These are phyloP conservation scores for Colletotrichum brevisporum DNA, from an alignment of 2,329 filamentous ascomycete species.

Conservation along the genomic window DNA sequence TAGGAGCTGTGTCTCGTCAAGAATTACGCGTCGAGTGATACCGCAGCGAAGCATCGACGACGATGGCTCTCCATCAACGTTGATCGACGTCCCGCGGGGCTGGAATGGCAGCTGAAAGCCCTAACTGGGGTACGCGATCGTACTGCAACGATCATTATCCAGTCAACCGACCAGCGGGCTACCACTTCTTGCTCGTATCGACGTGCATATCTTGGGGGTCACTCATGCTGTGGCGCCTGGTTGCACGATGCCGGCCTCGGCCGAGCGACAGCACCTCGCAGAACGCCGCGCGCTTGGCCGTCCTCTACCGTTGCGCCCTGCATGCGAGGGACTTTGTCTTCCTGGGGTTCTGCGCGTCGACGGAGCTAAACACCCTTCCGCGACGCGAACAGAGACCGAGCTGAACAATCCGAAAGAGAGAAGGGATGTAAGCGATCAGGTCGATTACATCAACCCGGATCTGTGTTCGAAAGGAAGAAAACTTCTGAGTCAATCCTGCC, in stretches of 20 bases:
- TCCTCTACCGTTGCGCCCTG: slow-evolving; percentile 3
- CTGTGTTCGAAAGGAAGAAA: neutral
- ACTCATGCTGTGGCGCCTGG: slow-evolving; percentile 10
- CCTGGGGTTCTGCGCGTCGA: neutral
- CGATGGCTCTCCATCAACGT: neutral
- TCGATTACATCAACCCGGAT: slow-evolving; percentile 18
- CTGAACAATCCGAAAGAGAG: neutral
- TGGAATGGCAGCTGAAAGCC: neutral
- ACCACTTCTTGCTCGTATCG: neutral
- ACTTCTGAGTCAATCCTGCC: neutral
- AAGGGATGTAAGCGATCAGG: neutral
- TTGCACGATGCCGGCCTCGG: slow-evolving; percentile 38
- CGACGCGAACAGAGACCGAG: slow-evolving; percentile 20
- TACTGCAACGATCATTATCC: slow-evolving; percentile 3
- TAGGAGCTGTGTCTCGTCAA: neutral
- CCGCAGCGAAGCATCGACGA: neutral
- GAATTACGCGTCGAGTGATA: neutral
- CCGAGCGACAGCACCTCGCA: slow-evolving; percentile 26
- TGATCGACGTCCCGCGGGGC: slow-evolving; percentile 5
- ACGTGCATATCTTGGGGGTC: neutral
- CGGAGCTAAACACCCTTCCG: neutral
- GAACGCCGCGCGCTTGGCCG: slow-evolving; percentile 16
- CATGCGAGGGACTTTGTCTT: slow-evolving; percentile 1
- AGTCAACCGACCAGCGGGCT: neutral
- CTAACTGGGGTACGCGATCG: neutral